Percentiles rank a stretch among this genome's conserved stretches.
phyloP scores from a whole-genome alignment of 257 asterid genomes.

The Leonotis leonurus region DNA sequence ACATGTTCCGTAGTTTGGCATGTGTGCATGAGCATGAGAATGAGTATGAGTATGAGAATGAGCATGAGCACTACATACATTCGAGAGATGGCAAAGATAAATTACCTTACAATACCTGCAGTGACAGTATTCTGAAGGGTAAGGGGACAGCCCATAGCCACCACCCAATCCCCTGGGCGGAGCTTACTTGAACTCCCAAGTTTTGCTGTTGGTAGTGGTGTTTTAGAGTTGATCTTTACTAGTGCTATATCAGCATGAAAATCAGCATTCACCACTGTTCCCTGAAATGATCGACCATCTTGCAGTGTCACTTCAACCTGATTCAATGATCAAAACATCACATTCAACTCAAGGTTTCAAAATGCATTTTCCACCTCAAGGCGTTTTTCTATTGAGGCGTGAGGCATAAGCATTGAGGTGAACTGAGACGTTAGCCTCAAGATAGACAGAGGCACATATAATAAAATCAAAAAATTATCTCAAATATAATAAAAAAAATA shows the following conservation, averaged over 20 bases:
- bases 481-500: too few relatives aligned
- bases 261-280: slow-evolving; percentile 81
- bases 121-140: slow-evolving; percentile 85
- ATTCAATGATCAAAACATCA: slow-evolving; percentile 9
- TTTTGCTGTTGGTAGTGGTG: slow-evolving; percentile 75
- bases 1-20: neutral
- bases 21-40: neutral
- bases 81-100: slow-evolving; percentile 3
- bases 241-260: slow-evolving; percentile 69
- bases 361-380: too few relatives aligned
- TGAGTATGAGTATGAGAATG: neutral
- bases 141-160: slow-evolving; percentile 92
- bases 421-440: too few relatives aligned
- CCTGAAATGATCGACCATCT: slow-evolving; percentile 91
- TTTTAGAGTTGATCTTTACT: slow-evolving; percentile 63
- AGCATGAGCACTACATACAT: neutral
- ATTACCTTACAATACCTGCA: slow-evolving; percentile 88
- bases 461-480: too few relatives aligned
- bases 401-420: too few relatives aligned
- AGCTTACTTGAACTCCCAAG: slow-evolving; percentile 69
- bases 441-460: too few relatives aligned
- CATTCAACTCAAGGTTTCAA: too few relatives aligned
- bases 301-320: slow-evolving; percentile 89
- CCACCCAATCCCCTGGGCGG: slow-evolving; percentile 97
- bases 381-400: too few relatives aligned